phyloP scores from a whole-genome alignment of 2,329 filamentous ascomycete species.

The Proliferodiscus dingleyae region DNA sequence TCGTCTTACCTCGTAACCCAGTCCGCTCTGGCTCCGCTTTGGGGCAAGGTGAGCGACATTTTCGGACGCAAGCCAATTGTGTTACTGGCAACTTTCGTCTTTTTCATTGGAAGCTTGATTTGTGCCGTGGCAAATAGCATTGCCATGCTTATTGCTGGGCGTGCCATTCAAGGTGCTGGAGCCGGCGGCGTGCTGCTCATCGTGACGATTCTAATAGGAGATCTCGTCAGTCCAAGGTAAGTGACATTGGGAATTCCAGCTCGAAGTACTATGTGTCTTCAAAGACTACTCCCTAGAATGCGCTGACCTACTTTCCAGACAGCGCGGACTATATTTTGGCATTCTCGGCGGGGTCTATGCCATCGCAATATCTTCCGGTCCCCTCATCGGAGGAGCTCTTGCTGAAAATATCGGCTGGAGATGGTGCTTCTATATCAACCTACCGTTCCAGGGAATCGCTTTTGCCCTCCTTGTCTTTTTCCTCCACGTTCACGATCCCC shows the following conservation, averaged over 20 bases:
- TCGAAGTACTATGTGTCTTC: conserved; percentile 4
- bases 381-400: conserved; percentile 57
- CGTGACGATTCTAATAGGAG: conserved; percentile 58
- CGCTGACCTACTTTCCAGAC: conserved; percentile 3
- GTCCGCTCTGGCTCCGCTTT: conserved; percentile 34
- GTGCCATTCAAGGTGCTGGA: conserved; percentile 58
- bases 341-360: conserved; percentile 58
- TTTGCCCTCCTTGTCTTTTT: conserved; percentile 54
- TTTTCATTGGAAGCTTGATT: conserved; percentile 50
- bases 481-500: conserved; percentile 56
- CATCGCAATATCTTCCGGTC: conserved; percentile 53
- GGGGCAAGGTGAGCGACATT: conserved; percentile 49
- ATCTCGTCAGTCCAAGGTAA: conserved; percentile 51
- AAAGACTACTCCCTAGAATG: conserved; percentile 5
- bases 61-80: conserved; percentile 56
- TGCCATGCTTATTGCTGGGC: conserved; percentile 55
- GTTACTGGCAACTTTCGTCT: conserved; percentile 53
- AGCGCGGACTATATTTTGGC: conserved; percentile 55
- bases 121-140: conserved; percentile 53
- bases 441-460: conserved; percentile 56
- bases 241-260: conserved; percentile 24
- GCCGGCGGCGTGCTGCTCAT: conserved; percentile 59
- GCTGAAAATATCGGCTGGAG: conserved; percentile 38
- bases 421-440: background rate
- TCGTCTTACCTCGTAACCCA: conserved; percentile 46